phyloP scores from a whole-genome alignment of 179 eudicot species.

The Nepenthes alata region DNA sequence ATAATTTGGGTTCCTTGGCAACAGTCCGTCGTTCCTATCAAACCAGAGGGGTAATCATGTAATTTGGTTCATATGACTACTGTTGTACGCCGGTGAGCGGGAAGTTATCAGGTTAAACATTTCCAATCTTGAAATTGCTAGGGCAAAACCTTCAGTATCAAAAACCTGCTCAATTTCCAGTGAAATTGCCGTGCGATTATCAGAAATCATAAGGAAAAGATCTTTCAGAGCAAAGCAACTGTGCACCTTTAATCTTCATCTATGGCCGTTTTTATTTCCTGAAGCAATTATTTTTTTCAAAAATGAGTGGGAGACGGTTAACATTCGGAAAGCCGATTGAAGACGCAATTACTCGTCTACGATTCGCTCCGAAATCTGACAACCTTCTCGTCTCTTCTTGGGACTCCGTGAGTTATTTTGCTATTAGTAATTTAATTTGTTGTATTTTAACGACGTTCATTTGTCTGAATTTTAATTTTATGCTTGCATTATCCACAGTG shows the following conservation, averaged over 20 bases:
- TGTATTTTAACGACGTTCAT: background rate
- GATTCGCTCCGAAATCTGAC: slow-evolving; percentile 63
- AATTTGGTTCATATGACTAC: background rate
- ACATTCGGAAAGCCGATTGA: slow-evolving; percentile 39
- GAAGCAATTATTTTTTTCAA: background rate
- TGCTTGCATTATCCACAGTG: slow-evolving; percentile 22
- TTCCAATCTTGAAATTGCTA: background rate
- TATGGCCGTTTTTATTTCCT: background rate
- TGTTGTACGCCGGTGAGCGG: background rate
- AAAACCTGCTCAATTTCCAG: background rate
- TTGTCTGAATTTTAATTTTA: background rate
- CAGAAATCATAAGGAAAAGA: background rate
- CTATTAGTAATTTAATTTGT: background rate
- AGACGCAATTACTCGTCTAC: slow-evolving; percentile 68
- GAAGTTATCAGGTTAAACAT: background rate
- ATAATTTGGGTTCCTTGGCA: too few species aligned
- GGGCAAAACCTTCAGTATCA: background rate
- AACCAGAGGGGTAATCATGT: too few species aligned
- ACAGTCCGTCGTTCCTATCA: too few species aligned
- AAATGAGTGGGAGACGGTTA: slow-evolving; percentile 36
- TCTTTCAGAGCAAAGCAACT: background rate
- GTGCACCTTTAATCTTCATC: background rate
- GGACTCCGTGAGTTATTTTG: slow-evolving; percentile 53
- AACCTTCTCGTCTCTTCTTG: slow-evolving; percentile 78
- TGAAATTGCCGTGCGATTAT: background rate